Base-by-base conservation (phyloP, 176 grass and related monocot species). In the Bolboschoenus planiculmis region DNA sequence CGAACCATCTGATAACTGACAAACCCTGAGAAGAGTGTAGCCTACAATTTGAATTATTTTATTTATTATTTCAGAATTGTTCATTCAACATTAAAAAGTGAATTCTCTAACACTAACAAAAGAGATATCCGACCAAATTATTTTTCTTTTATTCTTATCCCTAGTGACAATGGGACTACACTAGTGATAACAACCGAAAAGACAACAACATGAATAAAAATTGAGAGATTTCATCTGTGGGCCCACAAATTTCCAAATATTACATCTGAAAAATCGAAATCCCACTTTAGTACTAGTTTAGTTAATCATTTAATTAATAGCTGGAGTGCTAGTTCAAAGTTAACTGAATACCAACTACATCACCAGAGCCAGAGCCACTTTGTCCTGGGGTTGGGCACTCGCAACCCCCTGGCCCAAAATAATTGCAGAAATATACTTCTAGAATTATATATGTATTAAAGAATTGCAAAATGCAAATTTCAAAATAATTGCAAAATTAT, bases 1-100 rank as follows among this genome's bases (percentile, higher is more conserved):
- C 79, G 87, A 16, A 98, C 96, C 71, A 88, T 95, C 78, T 98
- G 87, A 78, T 98, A 98, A 85, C 90, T 95, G 34, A 98, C 92
- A 29, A 90, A 98, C 50, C 92, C 96, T 66, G 96, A 98, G 90
- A 98, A 98, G 55, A 98, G 90, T 62, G 96, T 98, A 83, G 85
- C 83, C 92, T 98, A 85, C 84, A 93, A 83, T 65, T 23, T 43
- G 56, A 87, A 91, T 74, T 30, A 34, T 77, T 31, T 77, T 18
- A 77, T 77, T 77, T 24, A 40, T 53, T 77, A 51, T 51, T 76
- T 53, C 5, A 44, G 27, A 77, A 77, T 77, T 51, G 23, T 53
- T 77, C 29, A 77, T 33, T 33, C 26, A 20, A 53, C 27, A 30
- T 47, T 11, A 76, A 51, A 51, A 76, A 50, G 84, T 10, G 74